Conservation (phyloP, 495 filamentous ascomycete genomes). For the Hypoxylon fuscum region DNA sequence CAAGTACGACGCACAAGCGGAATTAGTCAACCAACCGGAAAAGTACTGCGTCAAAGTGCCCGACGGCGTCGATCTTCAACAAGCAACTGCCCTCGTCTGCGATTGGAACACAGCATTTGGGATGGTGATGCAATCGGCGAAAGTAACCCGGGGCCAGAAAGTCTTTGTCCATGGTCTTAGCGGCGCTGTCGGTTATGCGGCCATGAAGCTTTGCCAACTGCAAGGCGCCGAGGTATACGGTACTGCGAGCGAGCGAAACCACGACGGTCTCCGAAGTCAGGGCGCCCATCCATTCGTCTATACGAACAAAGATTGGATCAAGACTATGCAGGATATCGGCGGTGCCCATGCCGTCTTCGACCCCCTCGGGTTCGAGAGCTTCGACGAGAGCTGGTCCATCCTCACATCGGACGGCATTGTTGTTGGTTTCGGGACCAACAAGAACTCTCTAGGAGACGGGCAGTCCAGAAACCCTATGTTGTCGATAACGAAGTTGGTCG, state of each 20-base stretch:
- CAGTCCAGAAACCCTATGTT: conserved; percentile 20
- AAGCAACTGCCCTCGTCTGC: conserved; percentile 43
- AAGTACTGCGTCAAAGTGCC: conserved; percentile 52
- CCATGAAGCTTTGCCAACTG: conserved; percentile 46
- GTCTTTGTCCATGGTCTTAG: conserved; percentile 59
- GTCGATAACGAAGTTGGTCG: conserved; percentile 39
- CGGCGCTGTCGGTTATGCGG: conserved; percentile 52
- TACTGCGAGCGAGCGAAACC: conserved; percentile 52
- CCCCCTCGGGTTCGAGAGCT: conserved; percentile 55
- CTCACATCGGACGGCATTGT: conserved; percentile 34
- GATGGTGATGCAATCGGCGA: conserved; percentile 49
- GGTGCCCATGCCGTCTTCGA: conserved; percentile 56
- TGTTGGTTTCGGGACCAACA: conserved; percentile 45
- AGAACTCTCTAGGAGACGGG: conserved; percentile 21
- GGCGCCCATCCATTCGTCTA: conserved; percentile 52
- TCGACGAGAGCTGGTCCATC: conserved; percentile 54
- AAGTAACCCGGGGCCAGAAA: conserved; percentile 47
- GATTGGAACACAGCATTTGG: conserved; percentile 56
- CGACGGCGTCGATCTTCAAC: conserved; percentile 42
- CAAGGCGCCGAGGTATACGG: conserved; percentile 54
- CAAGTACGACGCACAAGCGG: conserved; percentile 53
- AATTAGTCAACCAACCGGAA: conserved; percentile 51
- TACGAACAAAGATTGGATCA: conserved; percentile 55
- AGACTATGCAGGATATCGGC: conserved; percentile 49
- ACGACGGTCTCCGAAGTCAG: conserved; percentile 39